phyloP scores from a whole-genome alignment of 371 early-diverging fungal genomes.

The Syncephalastrum racemosum region DNA sequence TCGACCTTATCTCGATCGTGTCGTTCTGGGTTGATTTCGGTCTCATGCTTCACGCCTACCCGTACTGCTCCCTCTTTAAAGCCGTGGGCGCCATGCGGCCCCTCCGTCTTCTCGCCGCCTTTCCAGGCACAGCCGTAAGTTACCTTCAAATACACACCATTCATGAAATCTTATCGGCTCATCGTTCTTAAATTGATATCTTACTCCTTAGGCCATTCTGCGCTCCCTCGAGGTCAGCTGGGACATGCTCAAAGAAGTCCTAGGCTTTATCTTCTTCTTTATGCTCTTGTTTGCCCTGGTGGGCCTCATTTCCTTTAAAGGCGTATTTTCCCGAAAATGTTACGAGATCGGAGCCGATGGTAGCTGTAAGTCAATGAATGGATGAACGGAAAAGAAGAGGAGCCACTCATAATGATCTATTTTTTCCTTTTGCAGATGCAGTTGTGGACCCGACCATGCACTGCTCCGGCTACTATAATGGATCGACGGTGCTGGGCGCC shows the following conservation, averaged over 20 bases:
- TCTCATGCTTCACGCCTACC: slow-evolving; percentile 45
- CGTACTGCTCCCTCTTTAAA: slow-evolving; percentile 53
- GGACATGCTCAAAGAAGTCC: slow-evolving; percentile 50
- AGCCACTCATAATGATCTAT: background rate
- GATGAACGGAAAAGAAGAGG: background rate
- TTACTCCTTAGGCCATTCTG: slow-evolving; percentile 41
- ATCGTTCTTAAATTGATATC: background rate
- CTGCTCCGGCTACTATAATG: slow-evolving; percentile 60
- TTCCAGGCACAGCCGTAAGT: slow-evolving; percentile 60
- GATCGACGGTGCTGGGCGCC: slow-evolving; percentile 36
- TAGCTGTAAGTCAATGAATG: slow-evolving; percentile 27
- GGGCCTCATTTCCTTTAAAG: slow-evolving; percentile 55
- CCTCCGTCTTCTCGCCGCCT: slow-evolving; percentile 45
- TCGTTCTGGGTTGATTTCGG: slow-evolving; percentile 56
- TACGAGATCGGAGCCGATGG: slow-evolving; percentile 24
- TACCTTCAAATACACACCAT: background rate
- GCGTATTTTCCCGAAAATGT: slow-evolving; percentile 53
- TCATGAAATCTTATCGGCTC: background rate
- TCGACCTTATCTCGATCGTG: slow-evolving; percentile 46
- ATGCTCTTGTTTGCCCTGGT: slow-evolving; percentile 55
- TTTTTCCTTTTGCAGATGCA: slow-evolving; percentile 23
- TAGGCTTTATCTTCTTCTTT: slow-evolving; percentile 58
- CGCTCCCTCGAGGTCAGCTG: slow-evolving; percentile 56
- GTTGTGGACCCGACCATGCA: slow-evolving; percentile 46
- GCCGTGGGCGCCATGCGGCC: slow-evolving; percentile 52